A percentile compares a stretch with the other conserved stretches of the same genome.
Evolutionary conservation across 495 filamentous ascomycete genomes (phyloP).

Genomic region (Paragyromitra xinjiangensis): DNA sequence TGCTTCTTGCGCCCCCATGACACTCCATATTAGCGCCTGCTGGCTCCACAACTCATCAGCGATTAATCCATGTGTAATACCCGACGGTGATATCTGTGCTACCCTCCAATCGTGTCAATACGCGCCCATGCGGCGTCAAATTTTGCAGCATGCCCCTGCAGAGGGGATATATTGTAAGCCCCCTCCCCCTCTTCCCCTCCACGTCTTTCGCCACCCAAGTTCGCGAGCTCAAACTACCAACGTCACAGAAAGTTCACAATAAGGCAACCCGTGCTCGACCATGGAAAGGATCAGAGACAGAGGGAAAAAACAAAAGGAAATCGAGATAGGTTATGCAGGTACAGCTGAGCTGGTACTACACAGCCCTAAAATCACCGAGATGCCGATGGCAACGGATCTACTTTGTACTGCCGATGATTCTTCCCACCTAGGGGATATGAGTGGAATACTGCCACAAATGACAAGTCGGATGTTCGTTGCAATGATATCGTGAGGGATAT

Average conservation of each 20-base stretch:
- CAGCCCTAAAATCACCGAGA: background rate
- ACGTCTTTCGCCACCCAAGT: constrained; percentile 29
- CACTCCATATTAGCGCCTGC: background rate
- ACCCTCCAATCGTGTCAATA: constrained; percentile 3
- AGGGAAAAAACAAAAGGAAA: background rate
- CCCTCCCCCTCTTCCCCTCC: background rate
- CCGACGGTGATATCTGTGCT: background rate
- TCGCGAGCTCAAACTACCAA: constrained; percentile 18
- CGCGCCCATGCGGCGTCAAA: constrained; percentile 12
- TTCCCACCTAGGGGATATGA: background rate
- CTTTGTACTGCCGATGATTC: background rate
- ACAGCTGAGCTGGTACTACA: constrained; percentile 3
- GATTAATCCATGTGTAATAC: background rate
- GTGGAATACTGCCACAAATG: background rate
- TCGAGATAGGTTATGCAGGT: constrained; percentile 4
- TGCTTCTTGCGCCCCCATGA: background rate
- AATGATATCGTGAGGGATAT: background rate
- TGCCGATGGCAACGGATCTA: background rate
- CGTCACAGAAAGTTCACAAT: constrained; percentile 14
- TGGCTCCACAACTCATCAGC: background rate
- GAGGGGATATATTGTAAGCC: background rate
- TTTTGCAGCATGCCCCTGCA: constrained; percentile 12
- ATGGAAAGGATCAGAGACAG: background rate
- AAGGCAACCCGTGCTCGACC: background rate
- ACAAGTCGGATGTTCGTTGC: background rate